These are phyloP conservation scores for Kodamaea leandrae DNA, from an alignment of 805 yeast genomes.

Conservation along the genomic window DNA sequence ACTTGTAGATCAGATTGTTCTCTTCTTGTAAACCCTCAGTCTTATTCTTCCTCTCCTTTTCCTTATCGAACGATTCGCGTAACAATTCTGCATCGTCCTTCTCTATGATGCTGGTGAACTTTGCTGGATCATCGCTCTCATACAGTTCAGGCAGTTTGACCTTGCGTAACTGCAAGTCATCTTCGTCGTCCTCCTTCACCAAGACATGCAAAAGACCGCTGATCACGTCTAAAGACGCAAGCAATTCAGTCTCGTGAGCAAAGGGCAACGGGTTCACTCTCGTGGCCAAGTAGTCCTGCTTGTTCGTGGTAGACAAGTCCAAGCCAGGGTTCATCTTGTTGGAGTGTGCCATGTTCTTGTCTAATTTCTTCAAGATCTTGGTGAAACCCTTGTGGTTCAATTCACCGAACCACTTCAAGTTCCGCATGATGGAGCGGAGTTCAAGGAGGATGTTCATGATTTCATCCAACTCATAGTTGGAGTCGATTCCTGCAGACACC, in stretches of 20 bases:
- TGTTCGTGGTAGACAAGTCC: conserved; percentile 32
- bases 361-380: conserved; percentile 86
- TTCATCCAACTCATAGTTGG: conserved; percentile 42
- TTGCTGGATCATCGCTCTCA: conserved; percentile 5
- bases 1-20: too few relatives aligned
- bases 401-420: conserved; percentile 92
- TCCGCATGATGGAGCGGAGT: conserved; percentile 69
- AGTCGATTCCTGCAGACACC: conserved; percentile 25
- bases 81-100: conserved; percentile 3
- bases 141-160: conserved; percentile 2
- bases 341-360: conserved; percentile 57
- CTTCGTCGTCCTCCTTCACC: conserved; percentile 26
- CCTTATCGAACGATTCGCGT: not conserved
- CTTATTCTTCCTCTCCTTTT: not conserved
- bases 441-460: conserved; percentile 60
- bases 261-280: conserved; percentile 74
- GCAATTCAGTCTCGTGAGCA: conserved; percentile 65
- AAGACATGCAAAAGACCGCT: conserved; percentile 52
- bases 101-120: conserved; percentile 2
- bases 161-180: conserved; percentile 4
- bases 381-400: conserved; percentile 85
- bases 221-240: conserved; percentile 50
- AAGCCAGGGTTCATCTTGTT: conserved; percentile 20
- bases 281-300: conserved; percentile 49
- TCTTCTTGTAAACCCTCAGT: not conserved